A percentile compares a stretch with the other conserved stretches of the same genome.
These are phyloP conservation scores for Chlamydomonas schloesseri DNA, from an alignment of 139 green algal species.

Conservation along the genomic window DNA sequence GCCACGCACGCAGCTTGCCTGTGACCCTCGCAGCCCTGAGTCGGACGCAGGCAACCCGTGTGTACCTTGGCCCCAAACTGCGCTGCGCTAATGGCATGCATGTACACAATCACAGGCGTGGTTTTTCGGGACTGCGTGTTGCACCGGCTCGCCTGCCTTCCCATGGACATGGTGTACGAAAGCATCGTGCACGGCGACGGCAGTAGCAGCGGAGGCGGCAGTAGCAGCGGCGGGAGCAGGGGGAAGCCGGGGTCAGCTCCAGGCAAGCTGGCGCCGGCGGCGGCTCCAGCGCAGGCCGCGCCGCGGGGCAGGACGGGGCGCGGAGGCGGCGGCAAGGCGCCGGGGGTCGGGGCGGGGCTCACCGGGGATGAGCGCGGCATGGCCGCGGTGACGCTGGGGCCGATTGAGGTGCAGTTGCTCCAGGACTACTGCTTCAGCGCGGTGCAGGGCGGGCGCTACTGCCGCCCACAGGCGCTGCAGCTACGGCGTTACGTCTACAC, in stretches of 20 bases:
- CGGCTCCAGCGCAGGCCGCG: too few relatives aligned
- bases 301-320: not conserved
- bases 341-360: not conserved
- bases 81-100: too few relatives aligned
- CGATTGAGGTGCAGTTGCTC: not conserved
- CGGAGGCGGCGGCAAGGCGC: not conserved
- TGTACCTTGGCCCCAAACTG: too few relatives aligned
- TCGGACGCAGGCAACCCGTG: too few relatives aligned
- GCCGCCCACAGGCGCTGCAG: not conserved
- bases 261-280: too few relatives aligned
- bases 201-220: not conserved
- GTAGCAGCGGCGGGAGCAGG: not conserved
- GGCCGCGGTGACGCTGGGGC: too few relatives aligned
- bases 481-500: not conserved
- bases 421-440: not conserved
- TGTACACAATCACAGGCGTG: not conserved
- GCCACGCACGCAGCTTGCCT: too few relatives aligned
- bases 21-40: too few relatives aligned
- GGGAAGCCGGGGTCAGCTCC: too few relatives aligned
- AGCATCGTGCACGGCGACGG: not conserved
- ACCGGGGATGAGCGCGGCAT: not conserved
- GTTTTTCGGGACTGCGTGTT: slow-evolving; percentile 1
- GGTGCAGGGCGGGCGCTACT: not conserved
- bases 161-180: slow-evolving; percentile 2
- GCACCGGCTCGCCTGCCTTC: not conserved